Evolutionary conservation across 768 basidiomycete species (phyloP).

Genomic region (Suillus placidus): DNA sequence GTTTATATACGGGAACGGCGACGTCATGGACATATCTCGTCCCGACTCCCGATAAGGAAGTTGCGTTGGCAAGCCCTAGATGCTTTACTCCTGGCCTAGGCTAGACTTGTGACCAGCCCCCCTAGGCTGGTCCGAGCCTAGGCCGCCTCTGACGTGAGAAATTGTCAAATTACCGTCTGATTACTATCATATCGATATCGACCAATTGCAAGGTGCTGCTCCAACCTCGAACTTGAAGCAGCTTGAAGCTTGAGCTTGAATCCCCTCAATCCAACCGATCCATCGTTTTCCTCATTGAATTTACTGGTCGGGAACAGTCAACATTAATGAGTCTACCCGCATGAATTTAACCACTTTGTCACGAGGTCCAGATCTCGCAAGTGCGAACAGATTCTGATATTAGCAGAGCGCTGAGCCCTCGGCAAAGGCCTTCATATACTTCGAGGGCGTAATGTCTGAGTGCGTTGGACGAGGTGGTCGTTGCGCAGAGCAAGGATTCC

Average conservation of each 20-base stretch:
- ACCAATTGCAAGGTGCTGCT: too few species aligned
- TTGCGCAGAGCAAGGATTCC: slow-evolving; percentile 26
- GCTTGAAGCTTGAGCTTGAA: too few species aligned
- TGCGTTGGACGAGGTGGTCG: slow-evolving; percentile 23
- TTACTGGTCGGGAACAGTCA: background rate
- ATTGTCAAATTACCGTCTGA: too few species aligned
- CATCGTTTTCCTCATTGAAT: background rate
- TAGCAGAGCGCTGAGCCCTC: slow-evolving; percentile 19
- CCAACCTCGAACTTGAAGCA: too few species aligned
- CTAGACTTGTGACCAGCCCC: too few species aligned
- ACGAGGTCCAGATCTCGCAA: background rate
- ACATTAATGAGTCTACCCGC: background rate
- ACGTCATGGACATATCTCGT: background rate
- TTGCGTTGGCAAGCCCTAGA: too few species aligned
- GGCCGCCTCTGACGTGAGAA: too few species aligned
- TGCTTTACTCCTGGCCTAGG: too few species aligned
- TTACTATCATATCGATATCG: too few species aligned
- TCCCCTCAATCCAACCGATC: too few species aligned
- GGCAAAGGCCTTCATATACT: background rate
- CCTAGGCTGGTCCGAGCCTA: too few species aligned
- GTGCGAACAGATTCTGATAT: background rate
- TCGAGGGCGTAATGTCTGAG: background rate
- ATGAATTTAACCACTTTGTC: too few species aligned
- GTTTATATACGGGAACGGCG: background rate
- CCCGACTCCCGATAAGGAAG: background rate